Base-by-base conservation (phyloP, 2,329 filamentous ascomycete species). In the Rutstroemia sp. region DNA sequence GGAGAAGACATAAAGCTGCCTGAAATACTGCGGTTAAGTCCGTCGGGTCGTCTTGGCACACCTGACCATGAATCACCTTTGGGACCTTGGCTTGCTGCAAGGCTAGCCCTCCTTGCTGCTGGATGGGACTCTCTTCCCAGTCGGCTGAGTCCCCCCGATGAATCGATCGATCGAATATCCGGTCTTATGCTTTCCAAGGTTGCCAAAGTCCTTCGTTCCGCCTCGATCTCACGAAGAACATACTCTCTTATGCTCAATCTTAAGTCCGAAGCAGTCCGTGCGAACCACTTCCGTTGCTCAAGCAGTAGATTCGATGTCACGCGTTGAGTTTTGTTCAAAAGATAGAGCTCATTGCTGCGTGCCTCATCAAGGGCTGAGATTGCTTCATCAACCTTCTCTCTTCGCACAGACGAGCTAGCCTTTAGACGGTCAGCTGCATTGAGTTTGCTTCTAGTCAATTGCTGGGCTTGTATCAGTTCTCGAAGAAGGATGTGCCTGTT, bases 41-140 rank as follows among this genome's bases (percentile, higher is more conserved):
- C 86, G 65, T 95, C 89, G 30, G 86, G 64, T 47, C 67, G 84
- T 60, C 94, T 82, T 38, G 92, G 89, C 27, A 96, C 91, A 57
- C 94, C 94, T 66, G 90, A 96, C 94, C 94, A 99, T 16, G 94
- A 87, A 71, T 99, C 94, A n/a, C 94, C 94, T 75, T 95, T 95
- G 50, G 94, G 92, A 0, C 94, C 94, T 73, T 99, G 94, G 66
- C 88, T 94, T 48, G 89, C 88, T 16, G 89, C 88, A 63, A 96
- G 73, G 71, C 84, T 92, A 25, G 86, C 74, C 59, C 92, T 84
- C 54, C 94, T 83, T 30, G 75, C 73, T 58, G 76, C 71, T 2
- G 94, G 92, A 70, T 96, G 90, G 16, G 88, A 77, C 73, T 99
- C 94, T 57, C 94, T 84, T 44, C 94, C 94, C 37, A 99, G 79